Percentiles rank a stretch among this genome's conserved stretches.
Evolutionary conservation across 2,329 filamentous ascomycete genomes (phyloP).

Genomic region (Colletotrichum salicis): DNA sequence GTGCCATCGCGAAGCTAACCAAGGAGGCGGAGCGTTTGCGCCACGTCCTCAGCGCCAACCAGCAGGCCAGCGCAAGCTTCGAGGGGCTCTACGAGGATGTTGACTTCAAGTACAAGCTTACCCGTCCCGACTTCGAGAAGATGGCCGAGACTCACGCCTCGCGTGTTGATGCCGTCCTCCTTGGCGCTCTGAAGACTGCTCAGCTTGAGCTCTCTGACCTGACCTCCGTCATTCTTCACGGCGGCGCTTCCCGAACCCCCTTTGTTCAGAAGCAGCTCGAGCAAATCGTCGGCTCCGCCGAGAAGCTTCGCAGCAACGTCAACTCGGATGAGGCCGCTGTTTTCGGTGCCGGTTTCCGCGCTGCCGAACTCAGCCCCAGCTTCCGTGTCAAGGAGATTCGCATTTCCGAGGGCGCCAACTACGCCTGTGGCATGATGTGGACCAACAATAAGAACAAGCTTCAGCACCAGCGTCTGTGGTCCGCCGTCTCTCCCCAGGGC

Average conservation of each 20-base stretch:
- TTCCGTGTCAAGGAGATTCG: slow-evolving; percentile 99
- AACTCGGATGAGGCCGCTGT: slow-evolving; percentile 97
- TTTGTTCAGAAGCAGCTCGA: slow-evolving; percentile 94
- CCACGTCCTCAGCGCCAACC: slow-evolving; percentile 93
- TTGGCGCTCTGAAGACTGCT: slow-evolving; percentile 78
- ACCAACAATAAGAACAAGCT: slow-evolving; percentile 73
- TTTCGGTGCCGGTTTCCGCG: slow-evolving; percentile 94
- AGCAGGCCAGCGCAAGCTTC: slow-evolving; percentile 79
- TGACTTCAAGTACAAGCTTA: slow-evolving; percentile 92
- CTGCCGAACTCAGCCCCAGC: slow-evolving; percentile 88
- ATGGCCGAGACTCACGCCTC: slow-evolving; percentile 75
- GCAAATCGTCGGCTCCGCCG: slow-evolving; percentile 73
- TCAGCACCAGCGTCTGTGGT: slow-evolving; percentile 85
- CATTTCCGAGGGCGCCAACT: slow-evolving; percentile 79
- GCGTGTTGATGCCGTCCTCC: slow-evolving; percentile 75
- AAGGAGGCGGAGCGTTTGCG: slow-evolving; percentile 90
- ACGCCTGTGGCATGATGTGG: slow-evolving; percentile 81
- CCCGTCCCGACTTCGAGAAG: slow-evolving; percentile 82
- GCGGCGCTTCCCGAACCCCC: slow-evolving; percentile 88
- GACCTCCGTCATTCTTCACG: slow-evolving; percentile 92
- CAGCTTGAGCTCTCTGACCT: slow-evolving; percentile 79
- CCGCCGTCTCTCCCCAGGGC: slow-evolving; percentile 78
- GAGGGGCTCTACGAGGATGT: slow-evolving; percentile 92
- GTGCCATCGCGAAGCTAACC: slow-evolving; percentile 87
- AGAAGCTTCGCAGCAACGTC: slow-evolving; percentile 91